Base-by-base conservation (phyloP, 768 basidiomycete species). In the Lentinula sp. region DNA sequence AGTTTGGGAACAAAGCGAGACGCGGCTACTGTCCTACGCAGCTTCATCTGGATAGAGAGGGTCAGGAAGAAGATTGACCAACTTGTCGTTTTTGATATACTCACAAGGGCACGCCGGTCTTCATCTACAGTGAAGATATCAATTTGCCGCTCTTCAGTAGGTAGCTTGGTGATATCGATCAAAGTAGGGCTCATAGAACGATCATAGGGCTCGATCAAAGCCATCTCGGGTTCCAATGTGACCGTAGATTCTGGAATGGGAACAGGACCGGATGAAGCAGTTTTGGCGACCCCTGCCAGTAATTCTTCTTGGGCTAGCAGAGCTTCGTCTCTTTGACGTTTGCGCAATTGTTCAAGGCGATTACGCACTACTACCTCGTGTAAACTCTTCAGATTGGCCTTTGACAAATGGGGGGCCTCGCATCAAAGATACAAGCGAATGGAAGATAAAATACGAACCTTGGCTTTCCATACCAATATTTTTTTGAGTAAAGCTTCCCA, bases 281-380 rank as follows among this genome's bases (percentile, higher is more conserved):
- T 79, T 57, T 79, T 83, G 41, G 82, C 86, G 59, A 92, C 91
- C 49, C 88, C 91, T 36, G 91, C 90, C 58, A 91, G 79, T 48
- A 91, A 77, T 69, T 99, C 96, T 71, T 94, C 90, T 68, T 97
- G 94, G 0, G 95, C 94, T 66, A 91, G 91, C 52, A 95, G 72
- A 3, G 97, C 97, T 72, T 98, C 97, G 67, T 98, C 96, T 61
- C 97, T 84, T 74, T 99, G 97, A 56, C 89, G 85, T 72, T 95
- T 95, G 59, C 97, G 91, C 55, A 99, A 85, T 68, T 98, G 95
- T 68, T 98, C 97, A 13, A 99, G 79, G 46, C 97, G 85, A 71
- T 99, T 99, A 60, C 92, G 88, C 57, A 99, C 92, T 10, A 98
- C 95, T 33, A 98, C 90, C 77, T 98, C 95, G 69, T 99, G 97